These are phyloP conservation scores for Panellus pusillus DNA, from an alignment of 768 basidiomycete species.

Conservation along the genomic window DNA sequence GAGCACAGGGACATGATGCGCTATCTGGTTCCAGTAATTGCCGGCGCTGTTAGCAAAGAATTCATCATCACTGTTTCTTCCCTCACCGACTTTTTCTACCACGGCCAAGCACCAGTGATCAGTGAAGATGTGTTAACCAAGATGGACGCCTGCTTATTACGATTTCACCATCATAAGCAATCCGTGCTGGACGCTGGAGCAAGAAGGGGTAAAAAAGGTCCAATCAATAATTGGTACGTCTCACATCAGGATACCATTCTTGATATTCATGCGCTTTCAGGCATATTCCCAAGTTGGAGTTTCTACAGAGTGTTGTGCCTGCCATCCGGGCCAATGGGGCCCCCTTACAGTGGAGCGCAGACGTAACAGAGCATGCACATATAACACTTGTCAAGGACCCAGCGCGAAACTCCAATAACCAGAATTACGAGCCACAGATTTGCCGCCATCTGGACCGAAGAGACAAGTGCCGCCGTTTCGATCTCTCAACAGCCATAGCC, in stretches of 20 bases:
- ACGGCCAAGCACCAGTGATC: neutral
- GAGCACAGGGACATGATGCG: slow-evolving; percentile 28
- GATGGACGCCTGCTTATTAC: slow-evolving; percentile 15
- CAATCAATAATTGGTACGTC: no score
- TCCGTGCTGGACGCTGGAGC: no score
- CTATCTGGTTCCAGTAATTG: slow-evolving; percentile 15
- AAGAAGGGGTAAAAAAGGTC: no score
- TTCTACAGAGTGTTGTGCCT: slow-evolving; percentile 24
- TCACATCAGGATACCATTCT: no score
- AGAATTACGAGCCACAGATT: slow-evolving; percentile 25
- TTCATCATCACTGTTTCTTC: neutral
- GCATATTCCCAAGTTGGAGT: slow-evolving; percentile 34
- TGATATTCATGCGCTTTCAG: slow-evolving; percentile 27
- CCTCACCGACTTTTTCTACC: neutral
- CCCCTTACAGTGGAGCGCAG: slow-evolving; percentile 24
- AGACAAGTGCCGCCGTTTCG: slow-evolving; percentile 21
- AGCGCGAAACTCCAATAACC: slow-evolving; percentile 19
- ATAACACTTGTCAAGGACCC: slow-evolving; percentile 24
- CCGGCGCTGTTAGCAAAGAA: neutral
- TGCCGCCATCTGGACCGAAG: slow-evolving; percentile 18
- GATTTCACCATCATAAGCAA: slow-evolving; percentile 31
- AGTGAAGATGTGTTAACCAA: neutral
- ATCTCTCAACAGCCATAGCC: slow-evolving; percentile 13
- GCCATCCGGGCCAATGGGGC: slow-evolving; percentile 25
- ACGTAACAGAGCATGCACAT: slow-evolving; percentile 25